Percentiles rank a stretch among this genome's conserved stretches.
Conservation (phyloP, 257 asterid genomes). For the Nicotiana paniculata region DNA sequence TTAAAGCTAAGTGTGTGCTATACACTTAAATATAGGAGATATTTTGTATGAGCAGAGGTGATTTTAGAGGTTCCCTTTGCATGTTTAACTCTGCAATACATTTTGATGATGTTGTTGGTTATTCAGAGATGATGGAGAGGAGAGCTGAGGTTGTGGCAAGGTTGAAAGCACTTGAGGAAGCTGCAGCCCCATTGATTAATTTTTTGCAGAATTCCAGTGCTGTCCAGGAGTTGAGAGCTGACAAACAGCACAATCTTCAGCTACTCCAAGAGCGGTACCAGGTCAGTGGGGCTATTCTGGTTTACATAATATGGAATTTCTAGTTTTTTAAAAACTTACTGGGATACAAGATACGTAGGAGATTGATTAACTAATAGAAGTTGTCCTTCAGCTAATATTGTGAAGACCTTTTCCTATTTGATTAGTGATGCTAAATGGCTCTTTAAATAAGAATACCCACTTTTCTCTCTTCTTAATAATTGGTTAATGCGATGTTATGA, state of each 20-base stretch:
- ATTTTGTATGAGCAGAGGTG: background rate
- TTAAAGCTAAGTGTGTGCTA: no score
- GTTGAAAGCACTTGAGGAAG: constrained; percentile 82
- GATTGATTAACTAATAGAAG: background rate
- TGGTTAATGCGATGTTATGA: background rate
- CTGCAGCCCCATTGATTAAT: constrained; percentile 73
- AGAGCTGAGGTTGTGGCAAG: constrained; percentile 92
- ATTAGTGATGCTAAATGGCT: background rate
- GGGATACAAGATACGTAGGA: background rate
- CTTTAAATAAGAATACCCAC: background rate
- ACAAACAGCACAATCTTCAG: constrained; percentile 89
- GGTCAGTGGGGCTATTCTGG: constrained; percentile 36
- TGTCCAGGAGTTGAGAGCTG: constrained; percentile 82
- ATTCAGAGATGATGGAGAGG: constrained; percentile 85
- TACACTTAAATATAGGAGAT: background rate
- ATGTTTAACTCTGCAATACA: background rate
- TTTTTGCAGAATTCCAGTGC: constrained; percentile 89
- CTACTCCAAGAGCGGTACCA: constrained; percentile 87
- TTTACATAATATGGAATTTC: background rate
- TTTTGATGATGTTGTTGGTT: background rate
- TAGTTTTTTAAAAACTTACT: background rate
- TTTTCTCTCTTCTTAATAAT: background rate
- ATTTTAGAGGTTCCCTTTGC: background rate
- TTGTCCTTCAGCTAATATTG: background rate
- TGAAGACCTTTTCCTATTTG: background rate